These are phyloP conservation scores for Nicotiana undulata DNA, from an alignment of 257 asterid genomes.

Conservation along the genomic window DNA sequence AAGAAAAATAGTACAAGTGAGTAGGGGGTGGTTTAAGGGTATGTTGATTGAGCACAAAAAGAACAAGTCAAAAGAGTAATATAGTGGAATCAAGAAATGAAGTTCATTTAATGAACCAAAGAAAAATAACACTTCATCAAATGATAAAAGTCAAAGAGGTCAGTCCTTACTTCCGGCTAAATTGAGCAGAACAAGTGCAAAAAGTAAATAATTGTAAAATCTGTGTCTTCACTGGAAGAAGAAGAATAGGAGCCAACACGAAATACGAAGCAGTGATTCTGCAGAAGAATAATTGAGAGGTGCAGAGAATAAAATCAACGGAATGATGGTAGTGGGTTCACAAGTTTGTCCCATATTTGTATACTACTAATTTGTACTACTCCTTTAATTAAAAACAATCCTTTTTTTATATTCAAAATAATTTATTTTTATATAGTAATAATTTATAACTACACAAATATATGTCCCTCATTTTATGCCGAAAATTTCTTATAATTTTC, in stretches of 20 bases:
- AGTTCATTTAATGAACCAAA: conserved; percentile 8
- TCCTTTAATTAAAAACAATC: too few species aligned
- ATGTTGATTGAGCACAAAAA: too few species aligned
- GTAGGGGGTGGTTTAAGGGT: too few species aligned
- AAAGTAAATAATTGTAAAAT: neutral
- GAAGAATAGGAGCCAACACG: conserved; percentile 19
- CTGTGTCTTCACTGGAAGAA: conserved; percentile 34
- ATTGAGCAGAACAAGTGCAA: neutral
- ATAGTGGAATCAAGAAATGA: conserved; percentile 9
- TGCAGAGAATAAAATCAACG: conserved; percentile 31
- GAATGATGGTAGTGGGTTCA: conserved; percentile 21
- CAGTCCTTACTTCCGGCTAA: neutral
- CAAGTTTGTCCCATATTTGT: conserved; percentile 27
- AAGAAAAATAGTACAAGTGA: too few species aligned
- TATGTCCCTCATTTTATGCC: too few species aligned
- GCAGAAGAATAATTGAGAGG: conserved; percentile 26
- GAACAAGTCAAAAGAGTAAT: conserved; percentile 19
- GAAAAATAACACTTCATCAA: neutral
- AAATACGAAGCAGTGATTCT: conserved; percentile 12
- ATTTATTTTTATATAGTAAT: too few species aligned
- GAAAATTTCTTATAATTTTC: too few species aligned
- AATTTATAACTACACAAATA: too few species aligned
- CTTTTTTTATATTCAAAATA: neutral
- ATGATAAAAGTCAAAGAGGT: neutral
- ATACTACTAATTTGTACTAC: neutral